A percentile compares a stretch with the other conserved stretches of the same genome.
These are phyloP conservation scores for Neofusicoccum umdonicola DNA, from an alignment of 2,329 filamentous ascomycete genomes.

Conservation along the genomic window DNA sequence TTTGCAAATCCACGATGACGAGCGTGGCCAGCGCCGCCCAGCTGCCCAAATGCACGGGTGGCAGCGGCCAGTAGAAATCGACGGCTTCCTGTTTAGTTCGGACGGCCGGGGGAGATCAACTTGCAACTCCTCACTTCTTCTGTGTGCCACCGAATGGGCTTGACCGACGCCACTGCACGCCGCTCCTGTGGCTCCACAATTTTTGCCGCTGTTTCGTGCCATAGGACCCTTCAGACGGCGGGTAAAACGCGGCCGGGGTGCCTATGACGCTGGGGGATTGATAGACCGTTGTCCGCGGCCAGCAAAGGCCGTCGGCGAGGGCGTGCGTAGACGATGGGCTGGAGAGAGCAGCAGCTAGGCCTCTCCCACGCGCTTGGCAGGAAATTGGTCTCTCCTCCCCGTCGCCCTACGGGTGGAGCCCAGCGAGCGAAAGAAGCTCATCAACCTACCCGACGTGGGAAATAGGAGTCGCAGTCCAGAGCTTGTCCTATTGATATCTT, in stretches of 20 bases:
- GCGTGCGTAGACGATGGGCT: constrained; percentile 9
- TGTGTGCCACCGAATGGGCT: background rate
- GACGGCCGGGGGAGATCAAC: background rate
- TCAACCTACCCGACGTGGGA: constrained; percentile 6
- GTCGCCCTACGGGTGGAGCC: constrained; percentile 11
- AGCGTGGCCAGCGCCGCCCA: background rate
- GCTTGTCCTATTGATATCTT: constrained; percentile 9
- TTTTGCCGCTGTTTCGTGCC: constrained; percentile 7
- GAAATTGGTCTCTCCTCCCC: background rate
- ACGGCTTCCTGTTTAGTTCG: background rate
- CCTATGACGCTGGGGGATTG: background rate
- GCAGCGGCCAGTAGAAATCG: background rate
- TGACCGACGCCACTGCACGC: constrained; percentile 5
- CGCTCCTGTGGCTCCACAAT: background rate
- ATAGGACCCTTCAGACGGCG: background rate
- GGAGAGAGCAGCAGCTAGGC: background rate
- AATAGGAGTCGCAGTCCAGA: constrained; percentile 1
- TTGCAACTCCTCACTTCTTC: constrained; percentile 11
- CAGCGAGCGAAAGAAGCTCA: background rate
- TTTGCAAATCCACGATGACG: background rate
- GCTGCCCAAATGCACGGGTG: too few species aligned
- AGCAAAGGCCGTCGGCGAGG: background rate
- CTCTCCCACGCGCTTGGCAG: background rate
- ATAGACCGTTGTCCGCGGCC: background rate
- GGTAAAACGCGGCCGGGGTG: background rate